Base-by-base conservation (phyloP, 768 basidiomycete genomes). In the Hydnomerulius pinastri region DNA sequence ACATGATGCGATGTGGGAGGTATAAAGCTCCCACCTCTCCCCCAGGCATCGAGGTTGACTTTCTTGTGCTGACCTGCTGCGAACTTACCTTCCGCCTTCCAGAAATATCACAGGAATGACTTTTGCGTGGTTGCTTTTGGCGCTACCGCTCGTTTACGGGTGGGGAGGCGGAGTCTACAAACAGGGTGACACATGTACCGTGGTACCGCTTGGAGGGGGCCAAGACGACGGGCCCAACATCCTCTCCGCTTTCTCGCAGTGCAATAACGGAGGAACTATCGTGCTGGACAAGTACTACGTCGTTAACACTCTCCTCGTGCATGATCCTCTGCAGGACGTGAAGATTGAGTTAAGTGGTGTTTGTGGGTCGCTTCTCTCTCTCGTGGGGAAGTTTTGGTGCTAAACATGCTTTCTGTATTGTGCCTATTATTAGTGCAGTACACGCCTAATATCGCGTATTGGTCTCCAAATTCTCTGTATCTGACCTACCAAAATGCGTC, bases 401-500 rank as follows among this genome's bases (percentile, higher is more conserved):
- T 33, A n/a, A 17, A 33, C 38, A 7, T n/a, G n/a, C n/a, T n/a
- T n/a, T n/a, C n/a, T n/a, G n/a, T n/a, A n/a, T n/a, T n/a, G n/a
- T n/a, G n/a, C n/a, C n/a, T 38, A 18, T 47, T 12, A 13, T 1
- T 38, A 71, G 67, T 70, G 0, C 66, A 71, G 41, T 70, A 70
- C 46, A 70, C 71, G 4, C 71, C 75, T 3, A 68, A 75, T 56
- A 73, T 76, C 29, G 62, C 68, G 0, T 74, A 75, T 53, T 76
- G 74, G 74, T 64, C 64, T 2, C 68, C 66, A 18, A 64, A 68
- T 41, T 69, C 71, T 29, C 67, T 70, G 53, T 73, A 65, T 60
- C 54, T 77, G 50, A 70, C 64, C 11, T 76, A 71, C 56, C 76
- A 76, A 58, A 76, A 75, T 42, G 73, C 68, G 73, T 76, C 32